Percentiles rank a stretch among this genome's conserved stretches.
Evolutionary conservation across 2,329 filamentous ascomycete species (phyloP).

Genomic region (Calonectria pteridis): DNA sequence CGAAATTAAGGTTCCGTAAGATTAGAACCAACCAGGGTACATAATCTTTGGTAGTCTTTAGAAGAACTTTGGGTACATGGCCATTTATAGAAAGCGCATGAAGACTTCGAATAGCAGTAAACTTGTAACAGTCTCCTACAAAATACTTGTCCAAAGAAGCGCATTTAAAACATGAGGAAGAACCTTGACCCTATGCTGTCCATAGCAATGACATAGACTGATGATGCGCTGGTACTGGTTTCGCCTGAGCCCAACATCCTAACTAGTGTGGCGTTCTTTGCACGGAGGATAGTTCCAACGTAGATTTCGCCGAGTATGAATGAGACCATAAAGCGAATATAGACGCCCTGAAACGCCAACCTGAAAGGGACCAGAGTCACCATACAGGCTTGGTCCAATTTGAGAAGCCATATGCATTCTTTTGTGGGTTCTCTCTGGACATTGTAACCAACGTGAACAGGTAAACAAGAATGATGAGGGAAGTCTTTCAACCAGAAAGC

Average conservation of each 20-base stretch:
- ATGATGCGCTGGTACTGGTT: slow-evolving; percentile 9
- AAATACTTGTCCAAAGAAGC: background rate
- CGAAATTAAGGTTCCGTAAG: slow-evolving; percentile 12
- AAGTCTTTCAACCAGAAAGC: slow-evolving; percentile 62
- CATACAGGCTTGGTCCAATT: slow-evolving; percentile 75
- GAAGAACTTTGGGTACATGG: background rate
- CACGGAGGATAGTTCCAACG: slow-evolving; percentile 67
- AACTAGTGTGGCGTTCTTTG: slow-evolving; percentile 67
- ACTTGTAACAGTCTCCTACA: slow-evolving; percentile 1
- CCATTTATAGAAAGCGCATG: background rate
- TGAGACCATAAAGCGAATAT: slow-evolving; percentile 61
- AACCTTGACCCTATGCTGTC: background rate
- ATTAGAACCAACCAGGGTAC: slow-evolving; percentile 17
- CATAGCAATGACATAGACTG: slow-evolving; percentile 11
- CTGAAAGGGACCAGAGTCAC: slow-evolving; percentile 58
- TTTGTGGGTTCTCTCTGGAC: slow-evolving; percentile 69
- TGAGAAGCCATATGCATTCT: slow-evolving; percentile 70
- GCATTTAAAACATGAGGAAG: background rate
- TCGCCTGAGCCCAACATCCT: slow-evolving; percentile 58
- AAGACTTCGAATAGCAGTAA: background rate
- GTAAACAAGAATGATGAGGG: slow-evolving; percentile 70
- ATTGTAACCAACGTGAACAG: slow-evolving; percentile 71
- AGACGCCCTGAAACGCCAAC: slow-evolving; percentile 60
- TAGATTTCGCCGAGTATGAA: slow-evolving; percentile 75
- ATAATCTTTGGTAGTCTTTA: background rate